phyloP scores from a whole-genome alignment of 345 rosid genomes.

The Boechera stricta region DNA sequence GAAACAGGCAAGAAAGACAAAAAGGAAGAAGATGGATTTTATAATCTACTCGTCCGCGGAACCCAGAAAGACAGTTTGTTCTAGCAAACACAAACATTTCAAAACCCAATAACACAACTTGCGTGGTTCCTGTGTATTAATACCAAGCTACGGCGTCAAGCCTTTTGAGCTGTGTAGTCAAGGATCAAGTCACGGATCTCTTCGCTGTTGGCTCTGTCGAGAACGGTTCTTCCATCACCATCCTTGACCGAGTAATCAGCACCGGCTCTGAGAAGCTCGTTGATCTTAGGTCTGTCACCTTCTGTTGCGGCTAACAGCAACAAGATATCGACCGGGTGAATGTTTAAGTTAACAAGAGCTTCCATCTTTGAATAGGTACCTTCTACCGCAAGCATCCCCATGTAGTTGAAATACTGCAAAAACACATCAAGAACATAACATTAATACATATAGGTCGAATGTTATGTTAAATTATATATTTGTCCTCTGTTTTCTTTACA shows the following conservation, averaged over 20 bases:
- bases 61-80: constrained; percentile 47
- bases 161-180: constrained; percentile 60
- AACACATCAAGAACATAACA: not conserved
- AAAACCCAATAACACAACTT: constrained; percentile 19
- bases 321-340: constrained; percentile 88
- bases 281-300: constrained; percentile 84
- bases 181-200: constrained; percentile 77
- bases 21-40: constrained; percentile 43
- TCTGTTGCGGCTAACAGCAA: constrained; percentile 81
- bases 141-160: constrained; percentile 16
- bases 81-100: constrained; percentile 28
- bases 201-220: constrained; percentile 66
- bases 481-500: not conserved
- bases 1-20: constrained; percentile 33
- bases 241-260: constrained; percentile 69
- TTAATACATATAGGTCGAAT: not conserved
- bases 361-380: constrained; percentile 92
- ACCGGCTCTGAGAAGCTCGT: constrained; percentile 86
- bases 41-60: constrained; percentile 45
- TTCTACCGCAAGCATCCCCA: constrained; percentile 97
- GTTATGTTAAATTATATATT: not conserved
- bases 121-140: not conserved
- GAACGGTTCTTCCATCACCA: constrained; percentile 73
- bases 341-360: constrained; percentile 71
- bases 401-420: constrained; percentile 85